Base-by-base conservation (phyloP, 202 grass and related monocot species). In the Hordeum pubiflorum region DNA sequence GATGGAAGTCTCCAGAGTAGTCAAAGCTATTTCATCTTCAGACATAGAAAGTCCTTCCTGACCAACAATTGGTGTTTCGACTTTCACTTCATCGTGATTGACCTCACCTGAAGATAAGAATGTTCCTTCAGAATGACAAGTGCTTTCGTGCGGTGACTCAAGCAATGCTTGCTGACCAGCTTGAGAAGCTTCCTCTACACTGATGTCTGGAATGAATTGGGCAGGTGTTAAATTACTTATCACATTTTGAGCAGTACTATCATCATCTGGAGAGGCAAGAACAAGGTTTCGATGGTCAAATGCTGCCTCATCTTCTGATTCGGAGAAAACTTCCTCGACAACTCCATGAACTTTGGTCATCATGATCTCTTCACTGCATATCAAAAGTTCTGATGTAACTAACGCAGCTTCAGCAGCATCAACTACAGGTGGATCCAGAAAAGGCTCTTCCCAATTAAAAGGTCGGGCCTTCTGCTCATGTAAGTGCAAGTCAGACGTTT, bases 1-100 rank as follows among this genome's bases (percentile, higher is more conserved):
- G 58, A 79, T 78, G 58, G 78, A 54, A 78, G 58, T 78, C 48
- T n/a, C 43, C 6, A 31, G 15, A 65, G 77, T 38, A 85, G 81
- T 38, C 1, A 56, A 44, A 62, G 66, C 31, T 33, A 54, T 81
- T 70, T 73, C 68, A 71, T 65, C 74, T 77, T 74, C 66, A 58
- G 77, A 54, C 24, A 64, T 74, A 64, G 38, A 8, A 82, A 52
- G n/a, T 76, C 56, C 48, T 43, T 33, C 77, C 55, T 67, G 39
- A 54, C 37, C 50, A 79, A 52, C 10, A 64, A 58, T 13, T 48
- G 60, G 17, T 58, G 71, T 31, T 37, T 84, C 33, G 33, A 18
- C 36, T 71, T 63, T 64, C 27, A 58, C 41, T 81, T 81, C 72
- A 41, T 64, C 73, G 54, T 73, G 57, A 71, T 61, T 79, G 54